Evolutionary conservation across 345 rosid genomes (phyloP).

Genomic region (Abelmoschus esculentus): DNA sequence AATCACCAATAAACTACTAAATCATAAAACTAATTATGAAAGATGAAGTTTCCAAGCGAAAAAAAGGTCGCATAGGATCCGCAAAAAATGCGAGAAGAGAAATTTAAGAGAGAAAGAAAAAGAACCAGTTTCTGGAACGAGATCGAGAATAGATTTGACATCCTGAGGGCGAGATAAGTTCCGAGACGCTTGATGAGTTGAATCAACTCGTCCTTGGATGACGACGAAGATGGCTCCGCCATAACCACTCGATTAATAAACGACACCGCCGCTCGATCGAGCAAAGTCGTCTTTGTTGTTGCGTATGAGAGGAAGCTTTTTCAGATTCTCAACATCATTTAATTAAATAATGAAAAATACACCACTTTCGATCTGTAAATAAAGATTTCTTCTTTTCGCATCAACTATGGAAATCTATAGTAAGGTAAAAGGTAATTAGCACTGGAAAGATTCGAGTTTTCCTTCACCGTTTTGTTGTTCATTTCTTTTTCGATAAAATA

Average conservation of each 20-base stretch:
- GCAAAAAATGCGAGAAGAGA: background rate
- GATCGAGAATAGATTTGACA: slow-evolving; percentile 57
- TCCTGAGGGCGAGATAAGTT: slow-evolving; percentile 63
- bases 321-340: slow-evolving; percentile 10
- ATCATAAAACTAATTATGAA: background rate
- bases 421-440: background rate
- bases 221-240: slow-evolving; percentile 44
- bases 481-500: background rate
- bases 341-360: background rate
- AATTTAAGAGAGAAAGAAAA: background rate
- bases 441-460: background rate
- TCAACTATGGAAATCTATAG: background rate
- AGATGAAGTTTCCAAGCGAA: background rate
- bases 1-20: background rate
- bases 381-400: background rate
- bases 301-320: slow-evolving; percentile 8
- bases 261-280: background rate
- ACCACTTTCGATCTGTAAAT: background rate
- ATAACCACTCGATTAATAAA: slow-evolving; percentile 17
- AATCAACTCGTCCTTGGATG: slow-evolving; percentile 70
- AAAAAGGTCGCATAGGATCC: slow-evolving; percentile 26
- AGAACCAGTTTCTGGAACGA: slow-evolving; percentile 63
- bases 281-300: background rate
- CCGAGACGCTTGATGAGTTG: slow-evolving; percentile 88
- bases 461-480: background rate